phyloP scores from a whole-genome alignment of 1,284 basidiomycete genomes.

The Ustilago esculenta region DNA sequence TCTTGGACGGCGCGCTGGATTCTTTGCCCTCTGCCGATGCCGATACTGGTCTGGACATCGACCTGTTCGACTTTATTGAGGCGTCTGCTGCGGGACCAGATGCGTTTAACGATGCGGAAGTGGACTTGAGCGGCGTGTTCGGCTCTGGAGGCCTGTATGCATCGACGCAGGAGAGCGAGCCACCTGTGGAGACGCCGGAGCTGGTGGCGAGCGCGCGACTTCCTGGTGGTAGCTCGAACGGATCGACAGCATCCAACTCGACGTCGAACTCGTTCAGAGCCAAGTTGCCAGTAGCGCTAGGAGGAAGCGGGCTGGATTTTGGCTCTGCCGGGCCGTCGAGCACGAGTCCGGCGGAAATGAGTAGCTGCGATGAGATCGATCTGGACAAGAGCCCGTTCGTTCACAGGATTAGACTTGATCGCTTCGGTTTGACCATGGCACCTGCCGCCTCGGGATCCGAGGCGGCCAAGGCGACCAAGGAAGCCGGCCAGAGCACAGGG shows the following conservation, averaged over 20 bases:
- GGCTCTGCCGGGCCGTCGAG: conserved; percentile 55
- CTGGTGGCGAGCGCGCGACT: conserved; percentile 46
- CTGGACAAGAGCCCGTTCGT: conserved; percentile 50
- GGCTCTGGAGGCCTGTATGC: conserved; percentile 31
- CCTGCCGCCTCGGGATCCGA: conserved; percentile 22
- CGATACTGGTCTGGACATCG: conserved; percentile 46
- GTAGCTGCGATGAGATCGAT: conserved; percentile 53
- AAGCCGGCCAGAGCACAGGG: conserved; percentile 20
- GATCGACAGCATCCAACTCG: conserved; percentile 45
- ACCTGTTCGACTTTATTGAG: conserved; percentile 57
- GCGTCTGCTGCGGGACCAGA: conserved; percentile 49
- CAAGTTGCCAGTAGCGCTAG: conserved; percentile 35
- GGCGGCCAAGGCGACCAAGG: conserved; percentile 10
- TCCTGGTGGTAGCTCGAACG: conserved; percentile 38
- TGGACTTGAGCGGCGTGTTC: conserved; percentile 47
- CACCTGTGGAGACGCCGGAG: conserved; percentile 51
- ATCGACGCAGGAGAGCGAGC: conserved; percentile 46
- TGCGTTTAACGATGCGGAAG: conserved; percentile 45
- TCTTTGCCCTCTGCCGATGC: conserved; percentile 45
- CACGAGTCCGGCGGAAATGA: conserved; percentile 56
- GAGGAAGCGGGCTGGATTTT: conserved; percentile 51
- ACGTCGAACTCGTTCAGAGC: conserved; percentile 37
- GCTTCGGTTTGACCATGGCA: conserved; percentile 40
- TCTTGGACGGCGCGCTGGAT: conserved; percentile 27
- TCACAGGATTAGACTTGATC: conserved; percentile 43